These are phyloP conservation scores for Pyrenophora graminea DNA, from an alignment of 2,329 filamentous ascomycete species.

Conservation along the genomic window DNA sequence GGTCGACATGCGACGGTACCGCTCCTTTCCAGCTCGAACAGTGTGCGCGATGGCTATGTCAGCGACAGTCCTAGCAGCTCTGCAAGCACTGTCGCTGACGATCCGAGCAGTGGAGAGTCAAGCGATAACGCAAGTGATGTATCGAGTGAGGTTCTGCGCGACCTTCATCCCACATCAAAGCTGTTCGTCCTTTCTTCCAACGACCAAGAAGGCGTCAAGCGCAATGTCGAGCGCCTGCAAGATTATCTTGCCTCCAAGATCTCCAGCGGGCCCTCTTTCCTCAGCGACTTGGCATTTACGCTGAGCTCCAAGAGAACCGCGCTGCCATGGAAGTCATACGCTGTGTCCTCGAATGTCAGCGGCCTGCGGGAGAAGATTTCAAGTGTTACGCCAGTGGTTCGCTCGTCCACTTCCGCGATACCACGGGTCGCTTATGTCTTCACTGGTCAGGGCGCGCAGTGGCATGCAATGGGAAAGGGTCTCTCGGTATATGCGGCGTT, in stretches of 20 bases:
- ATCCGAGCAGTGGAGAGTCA: background rate
- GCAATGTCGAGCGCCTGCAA: conserved; percentile 7
- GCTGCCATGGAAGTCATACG: conserved; percentile 10
- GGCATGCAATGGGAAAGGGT: conserved; percentile 36
- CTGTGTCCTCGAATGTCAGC: background rate
- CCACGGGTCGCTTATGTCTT: conserved; percentile 31
- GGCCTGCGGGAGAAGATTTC: conserved; percentile 1
- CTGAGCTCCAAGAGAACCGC: conserved; percentile 4
- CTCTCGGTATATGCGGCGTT: conserved; percentile 1
- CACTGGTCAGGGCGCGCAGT: conserved; percentile 43
- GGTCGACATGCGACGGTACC: conserved; percentile 21
- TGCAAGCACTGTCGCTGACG: conserved; percentile 3
- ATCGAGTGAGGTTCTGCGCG: conserved; percentile 6
- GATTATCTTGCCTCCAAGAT: conserved; percentile 4
- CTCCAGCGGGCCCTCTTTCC: background rate
- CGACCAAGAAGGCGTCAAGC: conserved; percentile 10
- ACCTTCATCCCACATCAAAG: conserved; percentile 1
- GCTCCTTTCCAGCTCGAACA: conserved; percentile 14
- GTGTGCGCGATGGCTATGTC: background rate
- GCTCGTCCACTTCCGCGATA: conserved; percentile 4
- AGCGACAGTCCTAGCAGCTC: conserved; percentile 4
- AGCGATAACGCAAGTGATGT: conserved; percentile 6
- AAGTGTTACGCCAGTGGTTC: conserved; percentile 6
- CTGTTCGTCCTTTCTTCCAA: conserved; percentile 8
- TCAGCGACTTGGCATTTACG: conserved; percentile 6